Evolutionary conservation across 345 rosid species (phyloP), one percentile per base, ranked within the genome.

Genomic region (Salix caprea): DNA sequence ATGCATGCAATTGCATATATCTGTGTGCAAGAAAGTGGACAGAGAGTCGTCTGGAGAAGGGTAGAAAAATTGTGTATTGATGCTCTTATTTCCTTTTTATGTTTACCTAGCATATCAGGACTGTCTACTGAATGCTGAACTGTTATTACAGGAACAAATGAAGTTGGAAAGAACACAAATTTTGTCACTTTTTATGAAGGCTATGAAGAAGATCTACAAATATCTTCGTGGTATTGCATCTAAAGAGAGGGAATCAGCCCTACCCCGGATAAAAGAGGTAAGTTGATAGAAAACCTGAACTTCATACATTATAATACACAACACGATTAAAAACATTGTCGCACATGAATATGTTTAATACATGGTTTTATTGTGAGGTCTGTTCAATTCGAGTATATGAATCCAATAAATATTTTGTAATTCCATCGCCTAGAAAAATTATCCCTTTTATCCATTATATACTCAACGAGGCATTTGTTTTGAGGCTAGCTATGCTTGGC

Each of bases 261-360:
- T 88, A 65, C 95, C 97, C 69, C 89, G 90, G 79, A 74, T 92
- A 67, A 92, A 88, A 86, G 98, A 93, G 82, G 99, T 96, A 82
- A 89, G 91, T 79, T 73, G 50, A 37, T 58, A 21, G 14, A 46
- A 48, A 61, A 56, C 21, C 61, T 18, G 50, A 11, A 70, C 56
- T 23, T 21, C 9, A 13, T 32, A 26, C 46, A n/a, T 24, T 8
- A 24, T 24, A 58, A 8, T 32, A 26, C 46, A n/a, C 64, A n/a
- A 24, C 64, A 58, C 5, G 1, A 56, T 58, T 26, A n/a, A 56
- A 42, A 56, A 8, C 15, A 58, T 58, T 10, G 28, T 1, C 14
- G 2, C 64, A 1, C 24, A 10, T 58, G 11, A 10, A 58, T 1
- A 12, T 11, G 66, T 21, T 8, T 28, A 18, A 15, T 24, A 16